phyloP scores from a whole-genome alignment of 306 rosid species.

The Dryas drummondii region DNA sequence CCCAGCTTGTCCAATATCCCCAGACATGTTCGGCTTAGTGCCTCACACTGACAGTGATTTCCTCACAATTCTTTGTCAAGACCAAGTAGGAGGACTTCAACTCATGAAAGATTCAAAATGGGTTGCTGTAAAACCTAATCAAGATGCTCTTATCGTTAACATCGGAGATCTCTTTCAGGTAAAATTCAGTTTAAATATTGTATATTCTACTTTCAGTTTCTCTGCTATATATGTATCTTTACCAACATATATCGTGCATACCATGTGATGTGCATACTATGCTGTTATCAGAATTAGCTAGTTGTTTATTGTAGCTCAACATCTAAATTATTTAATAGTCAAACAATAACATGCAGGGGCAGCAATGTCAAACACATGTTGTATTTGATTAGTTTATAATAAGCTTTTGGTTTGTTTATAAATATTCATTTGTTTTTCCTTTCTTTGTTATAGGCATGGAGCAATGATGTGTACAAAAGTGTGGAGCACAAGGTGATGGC shows the following conservation, averaged over 20 bases:
- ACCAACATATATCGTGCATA: not conserved
- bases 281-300: not conserved
- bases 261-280: constrained; percentile 7
- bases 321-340: not conserved
- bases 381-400: not conserved
- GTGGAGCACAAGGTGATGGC: constrained; percentile 86
- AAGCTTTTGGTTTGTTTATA: not conserved
- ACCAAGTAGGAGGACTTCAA: constrained; percentile 85
- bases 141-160: constrained; percentile 79
- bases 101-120: constrained; percentile 89
- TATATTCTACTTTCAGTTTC: no score
- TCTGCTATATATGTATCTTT: not conserved
- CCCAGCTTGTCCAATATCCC: constrained; percentile 62
- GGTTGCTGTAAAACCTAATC: constrained; percentile 86
- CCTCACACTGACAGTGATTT: constrained; percentile 96
- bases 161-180: constrained; percentile 97
- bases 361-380: constrained; percentile 8
- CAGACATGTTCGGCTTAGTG: constrained; percentile 64
- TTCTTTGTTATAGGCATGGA: constrained; percentile 67
- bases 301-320: not conserved
- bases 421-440: not conserved
- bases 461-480: constrained; percentile 77
- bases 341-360: constrained; percentile 3
- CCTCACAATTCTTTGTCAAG: constrained; percentile 82
- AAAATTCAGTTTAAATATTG: not conserved